Evolutionary conservation across 257 asterid species (phyloP).

Genomic region (Fraxinus pennsylvanica): DNA sequence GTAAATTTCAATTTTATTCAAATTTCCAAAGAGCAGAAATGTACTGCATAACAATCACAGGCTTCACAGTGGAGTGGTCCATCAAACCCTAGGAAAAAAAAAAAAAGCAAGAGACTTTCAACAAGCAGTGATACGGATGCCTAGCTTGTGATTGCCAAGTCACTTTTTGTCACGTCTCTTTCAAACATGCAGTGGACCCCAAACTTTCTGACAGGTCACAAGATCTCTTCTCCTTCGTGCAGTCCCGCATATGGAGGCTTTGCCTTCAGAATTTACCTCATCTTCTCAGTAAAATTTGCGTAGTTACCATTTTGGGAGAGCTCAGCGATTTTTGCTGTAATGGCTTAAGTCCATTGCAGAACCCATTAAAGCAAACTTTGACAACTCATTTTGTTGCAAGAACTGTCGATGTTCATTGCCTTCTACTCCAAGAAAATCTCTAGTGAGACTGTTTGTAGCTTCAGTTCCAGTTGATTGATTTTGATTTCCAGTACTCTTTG

Average conservation of each 20-base stretch:
- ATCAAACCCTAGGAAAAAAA: constrained; percentile 2
- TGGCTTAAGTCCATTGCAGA: constrained; percentile 39
- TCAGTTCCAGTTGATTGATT: constrained; percentile 33
- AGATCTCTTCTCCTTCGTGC: constrained; percentile 54
- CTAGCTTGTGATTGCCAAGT: constrained; percentile 48
- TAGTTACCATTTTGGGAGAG: constrained; percentile 8
- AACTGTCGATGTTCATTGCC: constrained; percentile 43
- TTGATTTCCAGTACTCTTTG: constrained; percentile 14
- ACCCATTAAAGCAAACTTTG: constrained; percentile 43
- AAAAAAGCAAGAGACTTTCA: constrained; percentile 23
- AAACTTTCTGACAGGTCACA: constrained; percentile 71
- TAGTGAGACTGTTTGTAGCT: constrained; percentile 52
- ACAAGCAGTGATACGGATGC: constrained; percentile 43
- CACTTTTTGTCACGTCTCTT: constrained; percentile 61
- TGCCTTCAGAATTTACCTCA: constrained; percentile 1
- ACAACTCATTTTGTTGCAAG: constrained; percentile 52
- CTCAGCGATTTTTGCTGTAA: constrained; percentile 41
- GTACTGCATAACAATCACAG: constrained; percentile 22
- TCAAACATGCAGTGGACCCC: constrained; percentile 47
- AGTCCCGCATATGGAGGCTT: neutral
- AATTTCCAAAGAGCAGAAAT: neutral
- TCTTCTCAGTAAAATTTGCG: constrained; percentile 1
- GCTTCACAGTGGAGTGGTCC: constrained; percentile 19
- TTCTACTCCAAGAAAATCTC: constrained; percentile 83
- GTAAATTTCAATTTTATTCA: neutral